These are phyloP conservation scores for Pseudovirgaria hyperparasitica DNA, from an alignment of 2,329 filamentous ascomycete species.

Conservation along the genomic window DNA sequence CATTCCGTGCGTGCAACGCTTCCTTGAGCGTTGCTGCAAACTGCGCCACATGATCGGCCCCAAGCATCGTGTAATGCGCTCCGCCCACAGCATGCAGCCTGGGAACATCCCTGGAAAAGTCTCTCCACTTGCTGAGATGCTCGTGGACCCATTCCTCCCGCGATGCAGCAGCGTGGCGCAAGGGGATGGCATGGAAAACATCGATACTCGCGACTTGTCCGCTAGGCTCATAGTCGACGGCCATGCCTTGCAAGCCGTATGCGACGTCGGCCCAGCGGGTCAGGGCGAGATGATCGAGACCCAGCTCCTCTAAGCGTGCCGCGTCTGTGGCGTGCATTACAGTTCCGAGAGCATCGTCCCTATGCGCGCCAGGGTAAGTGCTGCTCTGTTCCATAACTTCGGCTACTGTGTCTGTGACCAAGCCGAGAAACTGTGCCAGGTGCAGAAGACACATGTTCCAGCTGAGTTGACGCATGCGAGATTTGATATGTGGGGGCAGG, in stretches of 20 bases:
- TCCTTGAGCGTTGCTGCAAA: slow-evolving; percentile 8
- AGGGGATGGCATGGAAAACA: slow-evolving; percentile 28
- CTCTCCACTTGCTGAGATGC: slow-evolving; percentile 10
- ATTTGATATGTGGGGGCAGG: slow-evolving; percentile 36
- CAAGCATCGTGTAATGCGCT: slow-evolving; percentile 12
- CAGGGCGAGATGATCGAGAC: slow-evolving; percentile 14
- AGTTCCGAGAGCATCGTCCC: slow-evolving; percentile 2
- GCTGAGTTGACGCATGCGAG: slow-evolving; percentile 26
- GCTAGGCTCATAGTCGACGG: slow-evolving; percentile 30
- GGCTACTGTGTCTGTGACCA: slow-evolving; percentile 22
- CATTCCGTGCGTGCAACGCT: slow-evolving; percentile 5
- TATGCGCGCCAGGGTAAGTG: slow-evolving; percentile 1
- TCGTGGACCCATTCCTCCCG: slow-evolving; percentile 18
- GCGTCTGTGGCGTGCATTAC: slow-evolving; percentile 5
- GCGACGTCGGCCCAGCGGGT: slow-evolving; percentile 25
- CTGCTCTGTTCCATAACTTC: slow-evolving; percentile 9
- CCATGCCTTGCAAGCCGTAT: slow-evolving; percentile 24
- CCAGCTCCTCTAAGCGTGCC: slow-evolving; percentile 17
- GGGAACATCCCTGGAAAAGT: slow-evolving; percentile 7
- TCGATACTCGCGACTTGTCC: slow-evolving; percentile 27
- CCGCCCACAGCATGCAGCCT: slow-evolving; percentile 9
- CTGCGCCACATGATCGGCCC: slow-evolving; percentile 7
- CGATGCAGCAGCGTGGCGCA: slow-evolving; percentile 14
- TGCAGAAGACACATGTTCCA: slow-evolving; percentile 29
- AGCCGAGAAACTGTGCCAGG: slow-evolving; percentile 27